A percentile compares a stretch with the other conserved stretches of the same genome.
Evolutionary conservation across 371 early-diverging fungal genomes (phyloP).

Genomic region (Mucor circinelloides): DNA sequence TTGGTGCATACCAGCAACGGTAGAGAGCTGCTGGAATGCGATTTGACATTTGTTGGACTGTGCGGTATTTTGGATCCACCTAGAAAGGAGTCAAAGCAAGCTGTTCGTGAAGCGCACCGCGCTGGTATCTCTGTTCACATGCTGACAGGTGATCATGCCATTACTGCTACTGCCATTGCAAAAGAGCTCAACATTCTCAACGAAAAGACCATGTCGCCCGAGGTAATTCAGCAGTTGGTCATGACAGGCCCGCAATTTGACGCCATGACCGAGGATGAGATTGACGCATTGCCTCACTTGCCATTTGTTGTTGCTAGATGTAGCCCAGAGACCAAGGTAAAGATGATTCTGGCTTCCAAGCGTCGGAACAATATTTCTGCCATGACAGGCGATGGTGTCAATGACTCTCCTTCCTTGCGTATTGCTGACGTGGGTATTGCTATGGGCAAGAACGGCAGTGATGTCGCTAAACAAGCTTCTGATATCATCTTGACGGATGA

Average conservation of each 20-base stretch:
- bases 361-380: conserved; percentile 67
- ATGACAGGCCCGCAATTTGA: conserved; percentile 85
- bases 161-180: conserved; percentile 91
- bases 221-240: conserved; percentile 57
- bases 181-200: conserved; percentile 86
- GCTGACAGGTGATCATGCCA: conserved; percentile 93
- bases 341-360: conserved; percentile 93
- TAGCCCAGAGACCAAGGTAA: conserved; percentile 95
- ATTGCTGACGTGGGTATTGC: conserved; percentile 91
- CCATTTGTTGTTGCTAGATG: conserved; percentile 95
- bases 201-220: conserved; percentile 31
- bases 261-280: conserved; percentile 55
- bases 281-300: conserved; percentile 38
- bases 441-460: conserved; percentile 90
- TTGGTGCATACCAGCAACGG: not conserved
- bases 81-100: conserved; percentile 67
- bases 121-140: conserved; percentile 94
- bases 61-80: conserved; percentile 94
- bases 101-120: conserved; percentile 82
- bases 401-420: conserved; percentile 91
- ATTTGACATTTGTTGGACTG: conserved; percentile 81
- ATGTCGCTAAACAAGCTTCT: conserved; percentile 90
- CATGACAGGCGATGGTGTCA: conserved; percentile 93
- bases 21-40: conserved; percentile 51
- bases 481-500: conserved; percentile 89